phyloP scores from a whole-genome alignment of 352 stramenopile genomes.

The Phytophthora chlamydospora region DNA sequence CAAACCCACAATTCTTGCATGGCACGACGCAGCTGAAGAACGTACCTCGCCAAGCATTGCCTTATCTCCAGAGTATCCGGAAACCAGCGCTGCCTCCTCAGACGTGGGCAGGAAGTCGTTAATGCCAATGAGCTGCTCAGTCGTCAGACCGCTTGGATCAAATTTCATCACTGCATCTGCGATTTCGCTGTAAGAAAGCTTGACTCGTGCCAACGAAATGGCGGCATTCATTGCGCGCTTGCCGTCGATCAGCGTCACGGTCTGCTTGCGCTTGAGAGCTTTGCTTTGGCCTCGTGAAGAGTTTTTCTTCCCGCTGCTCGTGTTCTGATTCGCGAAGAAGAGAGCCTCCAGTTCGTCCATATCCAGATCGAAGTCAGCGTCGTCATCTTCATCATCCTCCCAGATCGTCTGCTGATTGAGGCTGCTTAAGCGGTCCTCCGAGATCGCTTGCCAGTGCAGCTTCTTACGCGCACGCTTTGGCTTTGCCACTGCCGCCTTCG shows the following conservation, averaged over 20 bases:
- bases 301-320: conserved; percentile 57
- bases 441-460: conserved; percentile 89
- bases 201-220: conserved; percentile 96
- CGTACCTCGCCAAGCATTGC: conserved; percentile 70
- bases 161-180: conserved; percentile 75
- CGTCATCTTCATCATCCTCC: conserved; percentile 82
- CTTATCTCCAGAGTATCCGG: conserved; percentile 77
- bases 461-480: conserved; percentile 78
- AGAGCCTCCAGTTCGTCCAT: conserved; percentile 89
- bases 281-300: conserved; percentile 36
- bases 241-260: conserved; percentile 93
- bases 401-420: conserved; percentile 80
- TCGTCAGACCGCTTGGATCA: conserved; percentile 60
- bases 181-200: conserved; percentile 92
- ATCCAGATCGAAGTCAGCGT: conserved; percentile 83
- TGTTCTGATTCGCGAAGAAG: conserved; percentile 79
- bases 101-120: conserved; percentile 94
- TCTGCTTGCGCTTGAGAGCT: conserved; percentile 73
- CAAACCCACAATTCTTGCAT: neutral
- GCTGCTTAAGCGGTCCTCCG: conserved; percentile 79
- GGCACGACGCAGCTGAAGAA: neutral
- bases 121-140: conserved; percentile 87
- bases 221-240: conserved; percentile 98
- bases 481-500: conserved; percentile 13
- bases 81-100: conserved; percentile 91